phyloP scores from a whole-genome alignment of 192 early-diverging fungal species.

The Gamsiella multidivaricata region DNA sequence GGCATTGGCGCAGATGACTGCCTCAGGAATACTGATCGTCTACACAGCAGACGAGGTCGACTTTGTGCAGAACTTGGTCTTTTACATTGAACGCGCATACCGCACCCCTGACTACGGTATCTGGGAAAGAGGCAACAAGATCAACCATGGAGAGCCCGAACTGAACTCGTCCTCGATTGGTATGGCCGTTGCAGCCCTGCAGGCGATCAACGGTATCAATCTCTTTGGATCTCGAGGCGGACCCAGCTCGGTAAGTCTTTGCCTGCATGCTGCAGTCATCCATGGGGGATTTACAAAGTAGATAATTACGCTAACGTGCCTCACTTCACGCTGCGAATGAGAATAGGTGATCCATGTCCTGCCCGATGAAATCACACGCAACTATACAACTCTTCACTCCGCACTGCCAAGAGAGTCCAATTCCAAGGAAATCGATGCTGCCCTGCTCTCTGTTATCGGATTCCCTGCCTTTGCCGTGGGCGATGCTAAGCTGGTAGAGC shows the following conservation, averaged over 20 bases:
- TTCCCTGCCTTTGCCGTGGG: constrained; percentile 90
- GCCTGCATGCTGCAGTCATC: not conserved
- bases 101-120: constrained; percentile 90
- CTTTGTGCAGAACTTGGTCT: constrained; percentile 89
- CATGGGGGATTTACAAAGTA: too few species aligned
- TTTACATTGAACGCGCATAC: constrained; percentile 87
- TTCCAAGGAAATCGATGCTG: constrained; percentile 89
- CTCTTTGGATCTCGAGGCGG: constrained; percentile 86
- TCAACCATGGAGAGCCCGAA: constrained; percentile 87
- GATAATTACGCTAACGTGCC: not conserved
- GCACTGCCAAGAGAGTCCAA: constrained; percentile 86
- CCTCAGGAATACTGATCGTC: constrained; percentile 77
- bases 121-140: constrained; percentile 92
- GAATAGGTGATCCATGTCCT: constrained; percentile 82
- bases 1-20: constrained; percentile 85
- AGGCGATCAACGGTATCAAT: constrained; percentile 88
- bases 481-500: constrained; percentile 70
- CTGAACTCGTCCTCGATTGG: constrained; percentile 90
- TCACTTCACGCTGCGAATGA: too few species aligned
- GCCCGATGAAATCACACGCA: constrained; percentile 87
- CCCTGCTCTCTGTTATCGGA: constrained; percentile 84
- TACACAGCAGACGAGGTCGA: constrained; percentile 88
- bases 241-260: constrained; percentile 67
- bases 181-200: constrained; percentile 87
- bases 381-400: constrained; percentile 81